phyloP scores from a whole-genome alignment of 2,329 filamentous ascomycete species.

The Pestalotiopsis fici region DNA sequence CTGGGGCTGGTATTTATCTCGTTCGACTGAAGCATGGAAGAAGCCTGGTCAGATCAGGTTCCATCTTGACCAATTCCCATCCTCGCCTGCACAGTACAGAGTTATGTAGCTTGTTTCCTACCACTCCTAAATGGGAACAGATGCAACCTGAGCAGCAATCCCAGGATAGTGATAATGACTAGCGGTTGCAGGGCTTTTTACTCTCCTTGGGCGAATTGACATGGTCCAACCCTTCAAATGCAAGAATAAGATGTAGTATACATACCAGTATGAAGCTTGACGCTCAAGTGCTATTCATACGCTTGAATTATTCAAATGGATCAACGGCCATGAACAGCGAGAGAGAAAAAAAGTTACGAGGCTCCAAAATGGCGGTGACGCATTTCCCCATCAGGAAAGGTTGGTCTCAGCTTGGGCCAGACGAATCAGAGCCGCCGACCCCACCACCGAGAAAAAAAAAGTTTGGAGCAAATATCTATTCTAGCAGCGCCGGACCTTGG shows the following conservation, averaged over 20 bases:
- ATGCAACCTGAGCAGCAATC: too few species aligned
- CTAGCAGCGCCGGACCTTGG: constrained; percentile 26
- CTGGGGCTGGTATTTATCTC: neutral
- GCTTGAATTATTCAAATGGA: neutral
- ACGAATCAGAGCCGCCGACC: constrained; percentile 26
- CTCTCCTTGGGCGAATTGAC: too few species aligned
- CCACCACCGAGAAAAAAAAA: constrained; percentile 27
- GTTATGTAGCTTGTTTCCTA: too few species aligned
- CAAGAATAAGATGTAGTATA: neutral
- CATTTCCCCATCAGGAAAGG: constrained; percentile 10
- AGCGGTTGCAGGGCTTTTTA: too few species aligned
- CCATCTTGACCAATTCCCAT: neutral
- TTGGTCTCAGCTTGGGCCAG: constrained; percentile 6
- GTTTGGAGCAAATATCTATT: constrained; percentile 21
- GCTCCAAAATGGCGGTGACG: constrained; percentile 14
- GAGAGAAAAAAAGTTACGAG: neutral
- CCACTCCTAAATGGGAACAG: too few species aligned
- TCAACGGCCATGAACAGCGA: neutral
- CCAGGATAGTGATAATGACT: too few species aligned
- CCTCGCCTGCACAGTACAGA: neutral
- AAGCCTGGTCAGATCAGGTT: neutral
- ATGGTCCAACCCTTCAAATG: too few species aligned
- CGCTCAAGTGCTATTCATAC: neutral
- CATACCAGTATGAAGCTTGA: neutral
- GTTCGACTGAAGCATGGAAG: neutral